Evolutionary conservation across 1,284 basidiomycete species (phyloP).

Genomic region (Ganoderma leucocontextum): DNA sequence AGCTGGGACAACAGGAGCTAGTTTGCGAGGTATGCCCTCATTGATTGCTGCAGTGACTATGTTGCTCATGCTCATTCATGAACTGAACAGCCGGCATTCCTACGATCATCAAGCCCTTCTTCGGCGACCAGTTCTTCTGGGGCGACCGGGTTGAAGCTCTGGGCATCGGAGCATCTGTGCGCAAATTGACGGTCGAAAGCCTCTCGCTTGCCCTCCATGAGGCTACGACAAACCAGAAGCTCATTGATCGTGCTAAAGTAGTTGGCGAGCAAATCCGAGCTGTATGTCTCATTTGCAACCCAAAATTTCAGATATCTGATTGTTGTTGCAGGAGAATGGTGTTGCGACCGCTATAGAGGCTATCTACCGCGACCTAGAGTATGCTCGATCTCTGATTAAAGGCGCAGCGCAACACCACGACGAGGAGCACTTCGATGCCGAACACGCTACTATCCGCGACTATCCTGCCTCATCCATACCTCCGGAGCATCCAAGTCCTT

Average conservation of each 20-base stretch:
- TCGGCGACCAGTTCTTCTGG: slow-evolving; percentile 98
- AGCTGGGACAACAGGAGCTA: slow-evolving; percentile 95
- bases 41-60: background rate
- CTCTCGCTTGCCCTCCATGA: slow-evolving; percentile 80
- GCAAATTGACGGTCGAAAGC: slow-evolving; percentile 83
- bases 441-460: slow-evolving; percentile 56
- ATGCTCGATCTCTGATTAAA: slow-evolving; percentile 85
- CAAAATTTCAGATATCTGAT: slow-evolving; percentile 5
- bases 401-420: slow-evolving; percentile 48
- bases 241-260: slow-evolving; percentile 84
- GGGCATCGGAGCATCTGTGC: slow-evolving; percentile 87
- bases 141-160: slow-evolving; percentile 93
- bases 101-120: slow-evolving; percentile 97
- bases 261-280: slow-evolving; percentile 87
- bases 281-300: slow-evolving; percentile 52
- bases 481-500: slow-evolving; percentile 58
- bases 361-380: slow-evolving; percentile 93
- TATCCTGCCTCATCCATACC: slow-evolving; percentile 32
- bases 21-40: slow-evolving; percentile 74
- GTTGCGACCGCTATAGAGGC: slow-evolving; percentile 89
- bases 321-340: slow-evolving; percentile 79
- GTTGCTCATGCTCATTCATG: slow-evolving; percentile 24
- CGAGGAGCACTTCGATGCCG: slow-evolving; percentile 51
- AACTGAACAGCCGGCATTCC: slow-evolving; percentile 81
- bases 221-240: slow-evolving; percentile 89